Percentiles rank a stretch among this genome's conserved stretches.
Evolutionary conservation across 768 basidiomycete species (phyloP).

Genomic region (Leucosporidium yakuticum): DNA sequence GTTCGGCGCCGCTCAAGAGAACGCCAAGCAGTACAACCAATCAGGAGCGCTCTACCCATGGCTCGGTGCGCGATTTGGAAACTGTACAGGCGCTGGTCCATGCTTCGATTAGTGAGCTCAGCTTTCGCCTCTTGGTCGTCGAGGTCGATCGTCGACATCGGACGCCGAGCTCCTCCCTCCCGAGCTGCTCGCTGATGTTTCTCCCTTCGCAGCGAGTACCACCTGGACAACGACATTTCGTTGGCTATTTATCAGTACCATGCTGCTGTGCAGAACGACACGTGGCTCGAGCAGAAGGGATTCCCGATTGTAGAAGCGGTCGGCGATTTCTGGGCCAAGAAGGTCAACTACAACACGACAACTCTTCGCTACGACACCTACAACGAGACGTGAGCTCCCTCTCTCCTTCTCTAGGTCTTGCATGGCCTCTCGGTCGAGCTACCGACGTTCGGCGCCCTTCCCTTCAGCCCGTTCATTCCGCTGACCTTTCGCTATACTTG

Average conservation of each 20-base stretch:
- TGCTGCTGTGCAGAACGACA: constrained; percentile 15
- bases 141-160: too few relatives aligned
- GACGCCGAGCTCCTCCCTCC: neutral
- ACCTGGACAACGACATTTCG: constrained; percentile 28
- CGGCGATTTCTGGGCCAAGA: constrained; percentile 24
- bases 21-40: constrained; percentile 15
- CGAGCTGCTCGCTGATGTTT: neutral
- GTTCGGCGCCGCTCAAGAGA: constrained; percentile 23
- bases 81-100: constrained; percentile 23
- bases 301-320: constrained; percentile 21
- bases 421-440: too few relatives aligned
- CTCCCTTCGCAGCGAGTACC: constrained; percentile 17
- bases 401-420: neutral
- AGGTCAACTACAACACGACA: constrained; percentile 21
- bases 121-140: neutral
- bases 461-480: too few relatives aligned
- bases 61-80: constrained; percentile 23
- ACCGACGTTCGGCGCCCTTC: too few relatives aligned
- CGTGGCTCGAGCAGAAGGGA: constrained; percentile 28
- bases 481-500: neutral
- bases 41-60: constrained; percentile 26
- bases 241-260: constrained; percentile 23
- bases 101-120: constrained; percentile 8
- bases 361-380: constrained; percentile 12
- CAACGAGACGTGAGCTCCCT: constrained; percentile 19